Conservation (phyloP, 768 basidiomycete genomes). For the Lactarius hengduanensis region DNA sequence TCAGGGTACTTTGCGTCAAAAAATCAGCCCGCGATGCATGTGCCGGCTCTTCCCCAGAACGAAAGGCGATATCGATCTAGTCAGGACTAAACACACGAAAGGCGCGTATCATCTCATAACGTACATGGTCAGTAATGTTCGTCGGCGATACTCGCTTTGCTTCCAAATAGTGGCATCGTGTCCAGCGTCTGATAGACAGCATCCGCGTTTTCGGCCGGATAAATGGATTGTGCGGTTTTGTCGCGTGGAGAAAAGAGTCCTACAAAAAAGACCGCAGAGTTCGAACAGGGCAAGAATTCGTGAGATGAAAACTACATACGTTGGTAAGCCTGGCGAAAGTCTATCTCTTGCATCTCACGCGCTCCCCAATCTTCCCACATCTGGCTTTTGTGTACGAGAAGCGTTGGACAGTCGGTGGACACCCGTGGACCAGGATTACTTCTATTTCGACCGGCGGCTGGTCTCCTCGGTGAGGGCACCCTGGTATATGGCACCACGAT, state of each 20-base stretch:
- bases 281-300: background rate
- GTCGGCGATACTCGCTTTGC: conserved; percentile 42
- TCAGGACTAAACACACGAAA: background rate
- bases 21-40: conserved; percentile 53
- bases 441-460: background rate
- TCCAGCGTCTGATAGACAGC: conserved; percentile 51
- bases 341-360: conserved; percentile 45
- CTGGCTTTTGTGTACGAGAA: conserved; percentile 1
- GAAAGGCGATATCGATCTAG: conserved; percentile 63
- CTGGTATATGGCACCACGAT: conserved; percentile 25
- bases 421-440: conserved; percentile 11
- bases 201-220: conserved; percentile 36
- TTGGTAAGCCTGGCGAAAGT: conserved; percentile 55
- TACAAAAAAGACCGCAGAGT: conserved; percentile 2
- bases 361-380: conserved; percentile 45
- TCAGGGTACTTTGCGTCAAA: conserved; percentile 52
- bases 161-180: conserved; percentile 55
- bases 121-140: conserved; percentile 66
- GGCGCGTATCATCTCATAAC: conserved; percentile 16
- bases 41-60: conserved; percentile 49
- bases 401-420: conserved; percentile 13
- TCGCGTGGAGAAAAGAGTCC: conserved; percentile 28
- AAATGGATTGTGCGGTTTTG: conserved; percentile 17
- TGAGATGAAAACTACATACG: conserved; percentile 40
- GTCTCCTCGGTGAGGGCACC: background rate